Base-by-base conservation (phyloP, 2,329 filamentous ascomycete species). In the Ascochyta viciae-villosae region DNA sequence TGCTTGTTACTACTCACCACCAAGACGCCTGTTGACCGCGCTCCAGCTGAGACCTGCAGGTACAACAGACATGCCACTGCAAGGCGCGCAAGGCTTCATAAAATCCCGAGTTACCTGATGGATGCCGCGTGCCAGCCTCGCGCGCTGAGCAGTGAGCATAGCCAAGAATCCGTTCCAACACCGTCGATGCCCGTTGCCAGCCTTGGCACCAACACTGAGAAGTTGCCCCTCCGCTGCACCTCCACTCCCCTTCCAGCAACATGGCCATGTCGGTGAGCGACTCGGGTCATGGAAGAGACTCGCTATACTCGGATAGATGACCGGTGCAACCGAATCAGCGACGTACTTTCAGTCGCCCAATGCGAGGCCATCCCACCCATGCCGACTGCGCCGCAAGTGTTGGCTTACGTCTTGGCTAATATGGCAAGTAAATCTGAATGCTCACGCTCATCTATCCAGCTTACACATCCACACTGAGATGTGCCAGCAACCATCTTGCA, bases 351-450 rank as follows among this genome's bases (percentile, higher is more conserved):
- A 9, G 24, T 34, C 31, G 9, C 31, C 47, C 29, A 50, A 35
- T 38, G 19, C 29, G 26, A 48, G 9, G 6, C 15, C 15, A 26
- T 26, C 19, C 15, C 23, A 50, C 10, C 47, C 47, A 31, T 56
- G 42, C 35, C 41, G 9, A 38, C 42, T 48, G 47, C 26, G 31
- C 47, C 47, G 23, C 15, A 46, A 5, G 7, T 43, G 24, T 39
- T 38, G 41, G 37, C 43, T 51, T 51, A 39, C 37, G 15, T 46
- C 47, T 51, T 51, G 47, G 47, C 47, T 48, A 51, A 43, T 43
- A 56, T 50, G 19, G 47, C 47, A 56, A 47, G 26, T 38, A 23
- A 35, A 19, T 40, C 42, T 39, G 8, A 33, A 23, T 43, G n/a
- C 43, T 42, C 26, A 6, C 16, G 6, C 22, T 48, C 24, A 42